Evolutionary conservation across 2,329 filamentous ascomycete genomes (phyloP).

Genomic region (Venturia effusa): DNA sequence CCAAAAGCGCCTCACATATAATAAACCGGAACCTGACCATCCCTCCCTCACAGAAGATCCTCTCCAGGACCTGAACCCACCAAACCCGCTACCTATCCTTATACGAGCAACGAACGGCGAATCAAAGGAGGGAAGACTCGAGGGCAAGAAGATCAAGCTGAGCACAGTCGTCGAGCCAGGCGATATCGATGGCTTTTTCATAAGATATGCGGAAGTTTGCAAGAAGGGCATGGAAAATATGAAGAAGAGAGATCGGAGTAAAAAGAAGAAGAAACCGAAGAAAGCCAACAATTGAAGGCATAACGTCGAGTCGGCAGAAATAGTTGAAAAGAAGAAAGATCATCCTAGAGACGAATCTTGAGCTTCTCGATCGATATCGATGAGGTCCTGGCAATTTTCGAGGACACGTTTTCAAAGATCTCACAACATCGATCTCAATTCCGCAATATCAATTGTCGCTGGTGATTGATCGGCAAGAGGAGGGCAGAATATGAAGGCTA

Average conservation of each 20-base stretch:
- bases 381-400: background rate
- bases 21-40: constrained; percentile 19
- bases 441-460: background rate
- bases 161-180: constrained; percentile 72
- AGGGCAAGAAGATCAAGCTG: constrained; percentile 57
- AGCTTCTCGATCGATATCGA: background rate
- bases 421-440: background rate
- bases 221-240: constrained; percentile 78
- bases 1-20: constrained; percentile 54
- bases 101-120: constrained; percentile 77
- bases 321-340: background rate
- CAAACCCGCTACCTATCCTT: constrained; percentile 57
- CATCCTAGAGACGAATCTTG: background rate
- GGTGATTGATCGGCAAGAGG: background rate
- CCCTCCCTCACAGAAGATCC: constrained; percentile 36
- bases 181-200: constrained; percentile 70
- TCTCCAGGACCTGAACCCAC: constrained; percentile 49
- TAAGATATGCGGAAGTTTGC: constrained; percentile 78
- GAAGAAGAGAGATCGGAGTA: constrained; percentile 89
- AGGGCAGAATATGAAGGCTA: background rate
- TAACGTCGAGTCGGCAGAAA: background rate
- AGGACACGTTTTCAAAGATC: background rate
- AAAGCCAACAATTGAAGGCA: constrained; percentile 44
- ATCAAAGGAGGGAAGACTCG: constrained; percentile 37
- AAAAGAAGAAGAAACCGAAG: constrained; percentile 68